phyloP scores from a whole-genome alignment of 2,329 filamentous ascomycete genomes.

The Chaetomium olivaceum region DNA sequence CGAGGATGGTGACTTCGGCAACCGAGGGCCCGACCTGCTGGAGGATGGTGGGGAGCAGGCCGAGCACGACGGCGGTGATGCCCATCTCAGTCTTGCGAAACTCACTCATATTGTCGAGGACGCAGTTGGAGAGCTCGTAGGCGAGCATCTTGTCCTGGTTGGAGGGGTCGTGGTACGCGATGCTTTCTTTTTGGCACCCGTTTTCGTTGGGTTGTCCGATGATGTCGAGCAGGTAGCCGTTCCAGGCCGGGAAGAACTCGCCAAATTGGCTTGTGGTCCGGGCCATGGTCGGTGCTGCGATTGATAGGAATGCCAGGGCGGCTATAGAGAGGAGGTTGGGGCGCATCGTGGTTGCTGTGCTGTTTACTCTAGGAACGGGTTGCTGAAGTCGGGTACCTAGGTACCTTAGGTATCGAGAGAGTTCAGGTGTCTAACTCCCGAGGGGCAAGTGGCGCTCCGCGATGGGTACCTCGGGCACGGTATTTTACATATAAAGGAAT shows the following conservation, averaged over 20 bases:
- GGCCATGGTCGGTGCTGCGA: not conserved
- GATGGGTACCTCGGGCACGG: too few species aligned
- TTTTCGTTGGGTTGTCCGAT: not conserved
- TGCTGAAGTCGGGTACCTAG: too few species aligned
- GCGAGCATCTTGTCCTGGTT: not conserved
- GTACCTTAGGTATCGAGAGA: too few species aligned
- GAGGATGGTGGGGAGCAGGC: not conserved
- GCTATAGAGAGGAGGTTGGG: not conserved
- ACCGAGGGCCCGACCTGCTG: not conserved
- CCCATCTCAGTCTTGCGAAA: not conserved
- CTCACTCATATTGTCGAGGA: not conserved
- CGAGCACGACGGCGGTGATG: not conserved
- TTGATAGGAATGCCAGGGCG: not conserved
- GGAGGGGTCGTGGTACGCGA: not conserved
- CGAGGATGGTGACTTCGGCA: not conserved
- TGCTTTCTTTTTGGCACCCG: not conserved
- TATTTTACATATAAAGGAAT: too few species aligned
- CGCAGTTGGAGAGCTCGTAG: not conserved
- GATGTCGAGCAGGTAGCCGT: not conserved
- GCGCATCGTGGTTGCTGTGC: not conserved
- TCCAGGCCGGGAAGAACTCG: not conserved
- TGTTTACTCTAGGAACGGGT: too few species aligned
- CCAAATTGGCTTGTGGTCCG: not conserved
- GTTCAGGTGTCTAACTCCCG: too few species aligned
- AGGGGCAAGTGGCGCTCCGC: too few species aligned